Evolutionary conservation across 345 rosid species (phyloP).

Genomic region (Linum lewisii): DNA sequence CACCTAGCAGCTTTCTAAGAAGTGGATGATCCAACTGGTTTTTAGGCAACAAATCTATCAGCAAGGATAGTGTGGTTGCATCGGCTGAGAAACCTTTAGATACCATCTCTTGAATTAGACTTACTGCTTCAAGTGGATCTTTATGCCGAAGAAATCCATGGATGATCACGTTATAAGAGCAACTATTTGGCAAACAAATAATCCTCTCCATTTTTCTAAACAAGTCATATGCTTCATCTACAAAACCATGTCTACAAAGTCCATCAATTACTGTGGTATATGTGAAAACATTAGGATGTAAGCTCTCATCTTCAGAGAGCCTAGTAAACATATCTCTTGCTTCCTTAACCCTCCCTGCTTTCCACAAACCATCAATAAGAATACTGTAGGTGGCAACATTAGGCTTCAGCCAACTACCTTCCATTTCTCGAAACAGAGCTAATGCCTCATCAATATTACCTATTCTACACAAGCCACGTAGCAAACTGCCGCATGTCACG

Average conservation of each 20-base stretch:
- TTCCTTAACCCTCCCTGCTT: not conserved
- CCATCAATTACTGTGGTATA: not conserved
- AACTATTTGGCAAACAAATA: not conserved
- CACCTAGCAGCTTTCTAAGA: too few relatives aligned
- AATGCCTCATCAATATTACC: slow-evolving; percentile 4
- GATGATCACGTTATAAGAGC: not conserved
- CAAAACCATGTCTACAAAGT: not conserved
- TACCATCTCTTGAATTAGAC: not conserved
- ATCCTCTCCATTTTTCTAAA: not conserved
- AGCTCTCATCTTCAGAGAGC: not conserved
- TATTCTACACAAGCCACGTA: slow-evolving; percentile 3
- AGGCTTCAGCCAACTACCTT: not conserved
- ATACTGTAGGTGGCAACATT: not conserved
- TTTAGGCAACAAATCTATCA: too few relatives aligned
- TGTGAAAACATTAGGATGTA: not conserved
- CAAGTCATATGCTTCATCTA: not conserved
- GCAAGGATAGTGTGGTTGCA: not conserved
- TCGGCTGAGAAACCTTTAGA: not conserved
- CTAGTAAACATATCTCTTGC: not conserved
- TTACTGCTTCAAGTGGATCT: not conserved
- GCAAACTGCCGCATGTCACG: not conserved
- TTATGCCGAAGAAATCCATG: not conserved
- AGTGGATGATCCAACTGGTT: too few relatives aligned
- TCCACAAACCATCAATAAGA: slow-evolving; percentile 2
- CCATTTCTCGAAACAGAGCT: not conserved